Base-by-base conservation (phyloP, 305 asterid species). In the Petunia hybrid region DNA sequence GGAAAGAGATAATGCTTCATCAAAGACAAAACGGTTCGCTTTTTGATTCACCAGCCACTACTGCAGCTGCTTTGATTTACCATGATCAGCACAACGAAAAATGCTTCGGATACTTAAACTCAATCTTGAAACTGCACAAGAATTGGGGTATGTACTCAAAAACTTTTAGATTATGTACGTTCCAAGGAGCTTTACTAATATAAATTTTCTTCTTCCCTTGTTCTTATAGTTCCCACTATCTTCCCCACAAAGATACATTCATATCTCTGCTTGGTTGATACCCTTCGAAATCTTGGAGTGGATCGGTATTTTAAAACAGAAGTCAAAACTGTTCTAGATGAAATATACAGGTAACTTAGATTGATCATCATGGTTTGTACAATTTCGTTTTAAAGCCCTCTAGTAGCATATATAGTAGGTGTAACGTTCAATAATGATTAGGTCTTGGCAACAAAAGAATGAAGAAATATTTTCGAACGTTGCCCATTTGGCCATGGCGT, bases 401-500 rank as follows among this genome's bases (percentile, higher is more conserved):
- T 45, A 45, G 7, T 22, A 60, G 31, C 31, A 22, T 22, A 22
- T 22, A 22, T 22, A 22, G 31, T 22, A 22, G 31, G 31, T 0
- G 7, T 62, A 31, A 7, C 6, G 5, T 2, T 61, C 64, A 8
- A 38, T 35, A 1, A 75, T 64, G 10, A 13, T 22, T 43, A 89
- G 90, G 76, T 69, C 65, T 12, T 90, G 93, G 91, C 81, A 81
- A 59, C 66, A 53, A 79, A 87, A 65, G 57, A 80, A 79, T 8
- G 82, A 51, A 59, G 82, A 78, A 1, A 81, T 87, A 6, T 62
- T 85, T 43, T 64, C 77, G 1, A 85, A 86, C 71, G 39, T 82
- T 12, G 39, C 83, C 22, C 81, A 81, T 80, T 79, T 70, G 51
- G 91, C 89, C 14, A 42, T 85, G 80, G 91, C 93, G 14, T 90